Evolutionary conservation across 768 basidiomycete species (phyloP), one percentile per base, ranked within the genome.

Genomic region (Serendipita sp.): DNA sequence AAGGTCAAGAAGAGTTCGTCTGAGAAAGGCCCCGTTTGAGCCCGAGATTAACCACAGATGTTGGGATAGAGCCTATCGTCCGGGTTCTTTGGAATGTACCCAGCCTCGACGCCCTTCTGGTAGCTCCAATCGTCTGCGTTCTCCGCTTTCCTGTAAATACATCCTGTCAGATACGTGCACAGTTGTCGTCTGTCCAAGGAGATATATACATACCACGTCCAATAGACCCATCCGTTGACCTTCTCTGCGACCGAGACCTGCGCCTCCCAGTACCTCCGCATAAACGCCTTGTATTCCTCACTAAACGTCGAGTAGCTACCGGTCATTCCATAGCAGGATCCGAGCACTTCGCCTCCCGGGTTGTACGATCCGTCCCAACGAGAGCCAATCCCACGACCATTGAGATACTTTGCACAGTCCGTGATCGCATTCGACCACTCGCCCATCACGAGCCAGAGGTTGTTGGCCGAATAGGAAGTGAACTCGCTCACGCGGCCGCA

Each of bases 371-470:
- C 80, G 63, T 90, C 85, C 83, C 85, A 88, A 17, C 84, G 77
- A 0, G 84, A 74, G 13, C 88, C 88, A 41, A 79, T 75, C 22
- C 82, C 83, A 43, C 86, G 77, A 0, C 90, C 90, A 69, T 90
- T 91, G 5, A 92, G 75, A 85, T 85, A 90, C 67, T 72, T 72
- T 0, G 88, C 84, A 67, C 88, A 91, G 70, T 88, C 87, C 0
- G 86, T 88, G 7, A 77, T 72, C 0, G 86, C 82, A 22, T 78
- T 82, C 16, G 86, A 85, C 83, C 86, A 92, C 75, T 92, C 90
- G 24, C 89, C 88, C 13, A 84, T 76, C 31, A 89, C 75, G 1
- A 86, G 88, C 83, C 83, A 88, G 33, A 90, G 74, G 65, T 84
- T 83, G 9, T 74, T 71, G 3, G 74, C 64, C 3, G 81, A 76